Evolutionary conservation across 129 eudicot species (phyloP).

Genomic region (Flaveria linearis): DNA sequence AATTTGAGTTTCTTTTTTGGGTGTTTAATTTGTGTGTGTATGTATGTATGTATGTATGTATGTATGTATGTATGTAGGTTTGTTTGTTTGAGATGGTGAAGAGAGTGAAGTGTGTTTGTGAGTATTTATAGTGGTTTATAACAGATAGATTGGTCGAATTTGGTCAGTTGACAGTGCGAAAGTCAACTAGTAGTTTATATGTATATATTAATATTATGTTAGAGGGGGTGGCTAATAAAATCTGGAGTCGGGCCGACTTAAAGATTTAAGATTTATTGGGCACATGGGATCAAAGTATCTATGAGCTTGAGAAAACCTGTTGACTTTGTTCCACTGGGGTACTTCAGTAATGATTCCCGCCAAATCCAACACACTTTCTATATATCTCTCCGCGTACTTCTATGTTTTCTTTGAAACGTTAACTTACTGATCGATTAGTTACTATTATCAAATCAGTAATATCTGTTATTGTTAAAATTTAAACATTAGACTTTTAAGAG

Average conservation of each 20-base stretch:
- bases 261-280: slow-evolving; percentile 18
- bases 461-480: too few species aligned
- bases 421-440: too few species aligned
- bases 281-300: slow-evolving; percentile 17
- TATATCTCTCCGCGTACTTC: too few species aligned
- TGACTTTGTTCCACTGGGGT: slow-evolving; percentile 20
- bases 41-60: too few species aligned
- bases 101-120: slow-evolving; percentile 8
- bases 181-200: slow-evolving; percentile 28
- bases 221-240: slow-evolving; percentile 35
- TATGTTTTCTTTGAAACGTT: too few species aligned
- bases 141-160: slow-evolving; percentile 31
- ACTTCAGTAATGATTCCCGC: neutral
- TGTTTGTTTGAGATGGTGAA: slow-evolving; percentile 16
- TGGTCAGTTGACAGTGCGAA: slow-evolving; percentile 20
- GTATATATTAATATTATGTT: too few species aligned
- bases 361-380: neutral
- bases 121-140: neutral
- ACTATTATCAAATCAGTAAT: too few species aligned
- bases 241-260: slow-evolving; percentile 41
- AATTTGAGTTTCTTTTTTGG: slow-evolving; percentile 3
- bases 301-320: neutral
- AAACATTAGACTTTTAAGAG: too few species aligned
- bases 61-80: too few species aligned
- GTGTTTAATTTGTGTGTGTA: too few species aligned